A percentile compares a stretch with the other conserved stretches of the same genome.
Evolutionary conservation across 169 alveolate genomes (phyloP).

Genomic region (Cryptosporidium tyzzeri): DNA sequence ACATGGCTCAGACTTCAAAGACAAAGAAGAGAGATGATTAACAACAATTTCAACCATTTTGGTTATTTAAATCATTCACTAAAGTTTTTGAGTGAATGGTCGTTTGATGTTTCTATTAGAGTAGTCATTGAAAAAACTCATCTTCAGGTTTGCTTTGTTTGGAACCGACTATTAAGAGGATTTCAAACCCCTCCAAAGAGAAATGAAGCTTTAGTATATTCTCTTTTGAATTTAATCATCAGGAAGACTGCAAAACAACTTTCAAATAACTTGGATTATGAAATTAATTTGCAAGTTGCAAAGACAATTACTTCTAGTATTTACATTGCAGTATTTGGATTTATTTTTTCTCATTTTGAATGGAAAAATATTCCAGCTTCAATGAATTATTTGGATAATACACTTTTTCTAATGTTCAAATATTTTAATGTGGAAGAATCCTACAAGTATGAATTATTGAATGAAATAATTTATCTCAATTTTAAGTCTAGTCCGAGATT

Average conservation of each 20-base stretch:
- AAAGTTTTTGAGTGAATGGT: constrained; percentile 24
- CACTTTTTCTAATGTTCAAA: constrained; percentile 8
- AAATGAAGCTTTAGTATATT: constrained; percentile 58
- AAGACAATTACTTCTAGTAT: constrained; percentile 21
- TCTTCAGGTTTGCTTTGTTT: constrained; percentile 40
- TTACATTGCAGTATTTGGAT: constrained; percentile 43
- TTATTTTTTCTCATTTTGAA: constrained; percentile 47
- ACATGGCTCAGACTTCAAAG: constrained; percentile 45
- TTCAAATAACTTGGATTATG: neutral
- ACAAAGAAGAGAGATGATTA: constrained; percentile 12
- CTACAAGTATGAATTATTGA: constrained; percentile 23
- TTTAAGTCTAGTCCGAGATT: constrained; percentile 18
- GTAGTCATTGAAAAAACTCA: constrained; percentile 50
- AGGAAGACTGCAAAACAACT: neutral
- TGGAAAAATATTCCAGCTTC: constrained; percentile 51
- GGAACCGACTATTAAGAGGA: constrained; percentile 41
- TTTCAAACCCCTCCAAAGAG: constrained; percentile 31
- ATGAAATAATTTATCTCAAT: constrained; percentile 3
- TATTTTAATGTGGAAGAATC: constrained; percentile 1
- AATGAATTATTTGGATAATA: constrained; percentile 2
- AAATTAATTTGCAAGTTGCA: neutral
- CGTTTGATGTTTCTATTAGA: constrained; percentile 30
- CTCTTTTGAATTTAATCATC: constrained; percentile 27
- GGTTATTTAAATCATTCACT: constrained; percentile 53
- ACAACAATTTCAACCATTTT: neutral